Conservation (phyloP, 2,329 filamentous ascomycete genomes). For the Falciphora oryzae region DNA sequence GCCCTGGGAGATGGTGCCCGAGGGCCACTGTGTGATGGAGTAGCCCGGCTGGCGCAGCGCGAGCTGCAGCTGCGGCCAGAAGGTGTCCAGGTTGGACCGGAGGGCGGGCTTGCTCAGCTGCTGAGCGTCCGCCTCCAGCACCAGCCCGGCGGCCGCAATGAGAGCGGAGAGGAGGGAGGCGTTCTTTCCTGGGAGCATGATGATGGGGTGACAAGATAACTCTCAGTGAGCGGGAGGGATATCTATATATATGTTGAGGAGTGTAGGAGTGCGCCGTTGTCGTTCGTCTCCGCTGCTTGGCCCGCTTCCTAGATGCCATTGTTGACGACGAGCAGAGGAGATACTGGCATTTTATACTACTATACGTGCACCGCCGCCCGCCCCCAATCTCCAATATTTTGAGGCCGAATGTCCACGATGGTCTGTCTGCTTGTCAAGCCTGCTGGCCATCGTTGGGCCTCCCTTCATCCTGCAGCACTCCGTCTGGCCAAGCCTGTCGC, state of each 20-base stretch:
- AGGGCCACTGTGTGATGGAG: constrained; percentile 4
- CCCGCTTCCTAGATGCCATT: background rate
- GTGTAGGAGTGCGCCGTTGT: background rate
- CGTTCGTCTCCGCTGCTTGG: background rate
- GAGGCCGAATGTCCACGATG: too few relatives aligned
- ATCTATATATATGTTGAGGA: background rate
- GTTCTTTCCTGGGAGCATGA: background rate
- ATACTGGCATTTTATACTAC: background rate
- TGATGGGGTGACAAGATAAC: background rate
- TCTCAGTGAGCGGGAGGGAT: background rate
- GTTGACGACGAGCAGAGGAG: background rate
- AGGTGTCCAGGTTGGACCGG: constrained; percentile 8
- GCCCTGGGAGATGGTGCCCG: constrained; percentile 8
- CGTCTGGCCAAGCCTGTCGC: too few relatives aligned
- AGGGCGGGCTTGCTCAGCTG: constrained; percentile 9
- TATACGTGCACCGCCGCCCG: too few relatives aligned
- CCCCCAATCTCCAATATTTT: background rate
- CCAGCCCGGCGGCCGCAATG: background rate
- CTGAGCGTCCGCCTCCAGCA: background rate
- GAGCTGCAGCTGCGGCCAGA: constrained; percentile 8
- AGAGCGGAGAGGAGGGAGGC: background rate
- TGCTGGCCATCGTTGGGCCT: too few relatives aligned
- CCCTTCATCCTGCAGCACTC: too few relatives aligned
- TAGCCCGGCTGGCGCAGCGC: constrained; percentile 8
- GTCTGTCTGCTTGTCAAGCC: too few relatives aligned